Evolutionary conservation across 2,329 filamentous ascomycete genomes (phyloP).

Genomic region (Stachybotrys chartarum): DNA sequence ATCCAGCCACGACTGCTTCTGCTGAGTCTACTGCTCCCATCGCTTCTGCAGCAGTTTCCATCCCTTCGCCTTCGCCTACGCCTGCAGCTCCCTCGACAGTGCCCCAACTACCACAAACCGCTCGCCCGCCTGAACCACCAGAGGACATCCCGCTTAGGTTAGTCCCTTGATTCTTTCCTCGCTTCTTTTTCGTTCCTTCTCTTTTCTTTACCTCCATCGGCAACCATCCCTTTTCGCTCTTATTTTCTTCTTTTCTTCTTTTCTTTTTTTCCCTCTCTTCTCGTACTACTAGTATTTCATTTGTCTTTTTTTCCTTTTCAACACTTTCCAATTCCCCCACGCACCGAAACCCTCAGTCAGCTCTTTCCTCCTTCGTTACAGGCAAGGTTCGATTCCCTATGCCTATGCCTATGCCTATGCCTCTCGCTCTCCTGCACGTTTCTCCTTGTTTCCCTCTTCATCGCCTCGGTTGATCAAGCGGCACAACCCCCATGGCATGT

Average conservation of each 20-base stretch:
- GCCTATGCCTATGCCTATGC: too few species aligned
- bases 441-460: too few species aligned
- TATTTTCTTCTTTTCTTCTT: slow-evolving; percentile 7
- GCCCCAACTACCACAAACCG: not conserved
- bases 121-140: not conserved
- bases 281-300: not conserved
- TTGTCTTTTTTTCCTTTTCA: not conserved
- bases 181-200: not conserved
- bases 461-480: too few species aligned
- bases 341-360: too few species aligned
- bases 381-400: too few species aligned
- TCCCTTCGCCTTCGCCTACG: not conserved
- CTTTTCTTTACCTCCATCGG: not conserved
- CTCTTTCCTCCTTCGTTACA: too few species aligned
- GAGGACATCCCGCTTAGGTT: not conserved
- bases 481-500: too few species aligned
- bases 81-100: not conserved
- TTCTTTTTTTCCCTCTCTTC: slow-evolving; percentile 3
- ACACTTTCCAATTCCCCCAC: too few species aligned
- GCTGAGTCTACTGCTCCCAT: not conserved
- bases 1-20: not conserved
- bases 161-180: not conserved
- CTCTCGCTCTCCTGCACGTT: too few species aligned
- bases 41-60: not conserved
- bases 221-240: slow-evolving; percentile 1